Evolutionary conservation across 805 yeast genomes (phyloP).

Genomic region (Isabelozyma pseudorhagii): DNA sequence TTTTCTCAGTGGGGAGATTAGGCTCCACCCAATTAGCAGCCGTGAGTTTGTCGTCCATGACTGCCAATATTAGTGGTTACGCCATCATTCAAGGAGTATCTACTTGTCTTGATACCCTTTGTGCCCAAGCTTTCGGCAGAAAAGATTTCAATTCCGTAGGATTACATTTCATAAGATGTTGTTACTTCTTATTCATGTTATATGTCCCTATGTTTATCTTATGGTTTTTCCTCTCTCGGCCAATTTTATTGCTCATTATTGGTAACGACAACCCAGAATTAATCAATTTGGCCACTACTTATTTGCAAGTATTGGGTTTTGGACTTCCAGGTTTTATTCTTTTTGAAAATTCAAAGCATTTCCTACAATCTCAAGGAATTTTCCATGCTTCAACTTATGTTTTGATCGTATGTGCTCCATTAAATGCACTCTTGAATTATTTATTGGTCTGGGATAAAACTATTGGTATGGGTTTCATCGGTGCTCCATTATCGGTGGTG

Average conservation of each 20-base stretch:
- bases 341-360: constrained; percentile 73
- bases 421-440: constrained; percentile 66
- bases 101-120: constrained; percentile 74
- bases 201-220: constrained; percentile 53
- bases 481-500: constrained; percentile 75
- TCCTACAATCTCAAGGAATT: constrained; percentile 71
- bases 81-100: constrained; percentile 75
- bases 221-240: constrained; percentile 60
- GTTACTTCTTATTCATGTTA: constrained; percentile 48
- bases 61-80: constrained; percentile 72
- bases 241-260: constrained; percentile 33
- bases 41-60: constrained; percentile 71
- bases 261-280: constrained; percentile 22
- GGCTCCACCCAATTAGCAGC: constrained; percentile 74
- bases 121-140: constrained; percentile 78
- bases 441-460: constrained; percentile 60
- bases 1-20: constrained; percentile 71
- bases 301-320: constrained; percentile 51
- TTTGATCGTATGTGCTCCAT: constrained; percentile 66
- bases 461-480: constrained; percentile 63
- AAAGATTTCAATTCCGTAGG: constrained; percentile 65
- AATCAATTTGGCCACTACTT: constrained; percentile 50
- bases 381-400: constrained; percentile 80
- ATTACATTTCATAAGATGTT: constrained; percentile 64
- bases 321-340: constrained; percentile 75